Evolutionary conservation across 176 grass and related monocot genomes (phyloP), one percentile per base, ranked within the genome.

Genomic region (Urochloa ruziziensis): DNA sequence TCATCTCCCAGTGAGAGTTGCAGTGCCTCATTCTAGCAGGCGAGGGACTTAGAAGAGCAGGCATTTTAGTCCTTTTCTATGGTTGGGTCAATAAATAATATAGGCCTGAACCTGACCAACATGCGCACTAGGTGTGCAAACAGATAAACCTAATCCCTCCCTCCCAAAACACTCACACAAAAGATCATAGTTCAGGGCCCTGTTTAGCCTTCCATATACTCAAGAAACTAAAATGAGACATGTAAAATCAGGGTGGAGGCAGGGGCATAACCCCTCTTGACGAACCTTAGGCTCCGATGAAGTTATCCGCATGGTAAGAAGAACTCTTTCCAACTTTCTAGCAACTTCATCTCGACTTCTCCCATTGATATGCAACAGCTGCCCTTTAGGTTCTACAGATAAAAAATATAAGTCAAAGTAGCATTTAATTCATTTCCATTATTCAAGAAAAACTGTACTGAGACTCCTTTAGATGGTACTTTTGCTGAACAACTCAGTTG

Each of bases 271-370:
- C 10, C n/a, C 25, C 42, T 19, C 42, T 70, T 88, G 75, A 85
- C 79, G 54, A 68, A 95, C 96, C 92, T 98, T 98, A 57, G 96
- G 92, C 91, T 98, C 96, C 28, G 96, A 98, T 72, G 92, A 93
- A 19, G 87, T 93, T 80, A 95, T 95, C 70, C 83, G 88, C 92
- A 95, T 98, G 73, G 96, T 98, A 29, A 95, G 92, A 56, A 98
- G 39, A 51, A 93, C 92, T 90, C 96, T 92, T 80, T 98, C 96
- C 84, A 98, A 95, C 84, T 91, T 95, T 88, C 96, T 93, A 56
- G 82, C 84, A 70, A 98, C 96, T 91, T 98, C 96, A 73, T 95
- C 96, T 83, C 82, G 89, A 75, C 88, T 93, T 91, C 87, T 93
- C 46, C 95, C 92, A 79, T 98, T 93, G 72, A 98, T 93, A 86